Evolutionary conservation across 306 rosid species (phyloP), one percentile per base, ranked within the genome.

Genomic region (Lathyrus aphaca): DNA sequence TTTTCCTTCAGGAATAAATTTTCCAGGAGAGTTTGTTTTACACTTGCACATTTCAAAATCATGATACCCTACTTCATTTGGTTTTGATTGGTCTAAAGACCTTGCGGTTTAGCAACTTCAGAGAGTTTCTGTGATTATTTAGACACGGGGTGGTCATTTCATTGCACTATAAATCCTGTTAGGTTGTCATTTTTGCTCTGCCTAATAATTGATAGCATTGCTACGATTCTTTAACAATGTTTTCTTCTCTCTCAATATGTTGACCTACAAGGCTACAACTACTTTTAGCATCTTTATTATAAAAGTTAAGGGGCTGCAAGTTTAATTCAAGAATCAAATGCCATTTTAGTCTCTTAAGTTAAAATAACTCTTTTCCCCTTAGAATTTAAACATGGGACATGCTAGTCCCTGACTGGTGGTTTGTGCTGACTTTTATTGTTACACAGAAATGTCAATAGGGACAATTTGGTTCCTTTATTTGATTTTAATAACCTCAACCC

Each of bases 171-270:
- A 74, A 57, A 71, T 79, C 68, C 74, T 63, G 71, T 71, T 76
- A 73, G 81, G 77, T 55, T 57, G 29, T 37, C 56, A 13, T 77
- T 60, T 58, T 74, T 66, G 81, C 71, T 65, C 49, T 71, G 77
- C 81, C 83, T 63, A 89, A 87, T 89, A 89, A 89, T 79, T 50
- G 79, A 83, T 81, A 81, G 83, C 84, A 69, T 77, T 79, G 55
- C 46, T 71, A 42, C 64, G 74, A 79, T 85, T 86, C 80, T 77
- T 82, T 86, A 17, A 53, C 64, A 25, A 21, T 71, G 69, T 32
- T 49, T 60, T 60, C 57, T 13, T 42, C 23, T 3, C 23, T 38
- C 9, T 12, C 38, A 61, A 76, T 71, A 19, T 23, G 66, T 61
- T 51, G 73, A 40, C 40, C 74, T 49, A 9, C 64, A 2, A 49